These are phyloP conservation scores for Articulospora tetracladia DNA, from an alignment of 495 filamentous ascomycete genomes.

Conservation along the genomic window DNA sequence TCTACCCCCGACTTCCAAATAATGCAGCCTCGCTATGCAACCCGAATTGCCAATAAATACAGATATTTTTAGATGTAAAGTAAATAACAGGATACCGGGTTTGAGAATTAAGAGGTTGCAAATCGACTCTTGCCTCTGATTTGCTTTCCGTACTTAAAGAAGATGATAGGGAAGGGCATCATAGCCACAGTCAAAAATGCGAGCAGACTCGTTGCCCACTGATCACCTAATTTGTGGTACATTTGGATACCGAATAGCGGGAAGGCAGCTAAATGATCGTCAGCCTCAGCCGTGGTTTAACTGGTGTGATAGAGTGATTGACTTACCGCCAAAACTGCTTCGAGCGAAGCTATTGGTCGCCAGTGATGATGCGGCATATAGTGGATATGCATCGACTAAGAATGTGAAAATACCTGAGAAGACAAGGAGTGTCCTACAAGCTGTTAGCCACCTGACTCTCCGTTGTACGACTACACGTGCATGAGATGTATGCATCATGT, in stretches of 20 bases:
- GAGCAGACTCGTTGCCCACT: slow-evolving; percentile 48
- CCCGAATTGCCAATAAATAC: slow-evolving; percentile 1
- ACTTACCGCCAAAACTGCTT: slow-evolving; percentile 78
- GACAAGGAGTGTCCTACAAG: slow-evolving; percentile 63
- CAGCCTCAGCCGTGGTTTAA: slow-evolving; percentile 8
- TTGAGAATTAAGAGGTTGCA: slow-evolving; percentile 23
- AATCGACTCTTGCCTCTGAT: slow-evolving; percentile 47
- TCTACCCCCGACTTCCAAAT: not conserved
- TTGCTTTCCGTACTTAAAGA: slow-evolving; percentile 40
- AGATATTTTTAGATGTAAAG: not conserved
- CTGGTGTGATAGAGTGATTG: slow-evolving; percentile 27
- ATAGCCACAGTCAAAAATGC: slow-evolving; percentile 44
- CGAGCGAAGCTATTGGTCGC: slow-evolving; percentile 86
- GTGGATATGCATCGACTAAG: slow-evolving; percentile 87
- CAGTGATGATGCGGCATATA: slow-evolving; percentile 83
- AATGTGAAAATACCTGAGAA: slow-evolving; percentile 92
- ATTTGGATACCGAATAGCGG: slow-evolving; percentile 48
- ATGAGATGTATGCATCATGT: not conserved
- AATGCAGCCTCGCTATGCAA: slow-evolving; percentile 13
- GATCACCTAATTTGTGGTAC: slow-evolving; percentile 44
- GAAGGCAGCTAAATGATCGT: slow-evolving; percentile 34
- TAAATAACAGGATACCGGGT: not conserved
- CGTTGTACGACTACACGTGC: slow-evolving; percentile 12
- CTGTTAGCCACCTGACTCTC: slow-evolving; percentile 16
- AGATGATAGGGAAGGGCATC: slow-evolving; percentile 41